These are phyloP conservation scores for Globisporangium polare DNA, from an alignment of 352 stramenopile genomes.

Conservation along the genomic window DNA sequence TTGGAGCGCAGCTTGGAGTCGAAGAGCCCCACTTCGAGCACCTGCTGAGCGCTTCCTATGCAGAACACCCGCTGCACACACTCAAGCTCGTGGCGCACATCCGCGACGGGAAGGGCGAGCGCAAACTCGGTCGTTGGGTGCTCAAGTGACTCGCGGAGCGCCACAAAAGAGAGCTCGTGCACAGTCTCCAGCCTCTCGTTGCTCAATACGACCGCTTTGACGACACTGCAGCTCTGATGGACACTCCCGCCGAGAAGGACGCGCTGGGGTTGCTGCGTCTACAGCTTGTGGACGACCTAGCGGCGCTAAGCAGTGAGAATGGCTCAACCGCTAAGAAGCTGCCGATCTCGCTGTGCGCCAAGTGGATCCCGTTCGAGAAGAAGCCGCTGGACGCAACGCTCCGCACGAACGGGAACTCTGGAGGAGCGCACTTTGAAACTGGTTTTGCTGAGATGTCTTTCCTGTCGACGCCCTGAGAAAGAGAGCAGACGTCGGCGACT, in stretches of 20 bases:
- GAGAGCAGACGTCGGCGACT: too few relatives aligned
- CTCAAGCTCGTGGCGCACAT: constrained; percentile 51
- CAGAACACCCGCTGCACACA: constrained; percentile 41
- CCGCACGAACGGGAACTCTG: constrained; percentile 44
- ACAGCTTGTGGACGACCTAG: constrained; percentile 31
- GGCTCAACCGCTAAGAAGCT: neutral
- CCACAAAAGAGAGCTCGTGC: constrained; percentile 25
- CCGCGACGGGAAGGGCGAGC: constrained; percentile 49
- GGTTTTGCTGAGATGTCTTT: too few relatives aligned
- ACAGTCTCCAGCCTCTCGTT: constrained; percentile 45
- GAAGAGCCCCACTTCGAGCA: constrained; percentile 19
- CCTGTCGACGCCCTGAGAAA: too few relatives aligned
- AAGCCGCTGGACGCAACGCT: constrained; percentile 36
- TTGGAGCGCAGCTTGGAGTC: constrained; percentile 22
- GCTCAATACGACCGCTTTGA: constrained; percentile 45
- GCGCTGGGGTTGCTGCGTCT: constrained; percentile 29
- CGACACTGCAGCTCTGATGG: constrained; percentile 35
- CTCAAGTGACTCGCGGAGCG: constrained; percentile 31
- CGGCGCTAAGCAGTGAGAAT: constrained; percentile 7
- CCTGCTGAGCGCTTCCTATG: constrained; percentile 34
- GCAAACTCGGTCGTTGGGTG: constrained; percentile 24
- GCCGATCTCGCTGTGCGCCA: constrained; percentile 41
- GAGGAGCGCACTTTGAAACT: too few relatives aligned
- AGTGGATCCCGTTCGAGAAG: constrained; percentile 50
- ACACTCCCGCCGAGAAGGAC: constrained; percentile 26